Conservation (phyloP, 83 land plant genomes). For the Isoetes engelmannii region DNA sequence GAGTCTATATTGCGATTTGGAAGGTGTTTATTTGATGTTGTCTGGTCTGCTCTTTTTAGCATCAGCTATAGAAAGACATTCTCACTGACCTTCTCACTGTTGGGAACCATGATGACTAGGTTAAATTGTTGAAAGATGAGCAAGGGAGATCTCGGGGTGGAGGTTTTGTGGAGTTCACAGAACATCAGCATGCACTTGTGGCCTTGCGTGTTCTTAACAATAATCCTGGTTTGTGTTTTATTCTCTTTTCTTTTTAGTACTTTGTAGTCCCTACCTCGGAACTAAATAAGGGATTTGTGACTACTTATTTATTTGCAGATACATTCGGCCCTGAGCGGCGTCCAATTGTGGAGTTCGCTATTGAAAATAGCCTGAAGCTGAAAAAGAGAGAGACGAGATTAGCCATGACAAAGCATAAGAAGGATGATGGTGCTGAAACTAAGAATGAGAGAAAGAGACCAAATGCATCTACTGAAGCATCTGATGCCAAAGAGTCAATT, state of each 20-base stretch:
- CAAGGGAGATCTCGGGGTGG: slow-evolving; percentile 69
- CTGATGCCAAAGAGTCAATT: slow-evolving; percentile 6
- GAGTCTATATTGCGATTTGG: too few species aligned
- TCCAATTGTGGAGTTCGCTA: slow-evolving; percentile 94
- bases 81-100: too few species aligned
- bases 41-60: too few species aligned
- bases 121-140: slow-evolving; percentile 63
- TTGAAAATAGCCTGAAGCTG: slow-evolving; percentile 63
- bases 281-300: not conserved
- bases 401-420: slow-evolving; percentile 6
- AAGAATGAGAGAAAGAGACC: not conserved
- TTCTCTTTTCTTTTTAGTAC: not conserved
- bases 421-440: not conserved
- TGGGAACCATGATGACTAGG: slow-evolving; percentile 32
- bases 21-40: too few species aligned
- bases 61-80: too few species aligned
- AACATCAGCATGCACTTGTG: slow-evolving; percentile 93
- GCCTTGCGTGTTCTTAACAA: slow-evolving; percentile 92
- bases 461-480: slow-evolving; percentile 1
- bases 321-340: slow-evolving; percentile 82
- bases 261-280: not conserved
- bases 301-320: slow-evolving; percentile 33
- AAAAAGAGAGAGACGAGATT: slow-evolving; percentile 29
- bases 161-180: slow-evolving; percentile 86
- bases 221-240: slow-evolving; percentile 62